Base-by-base conservation (phyloP, 371 early-diverging fungal species). In the Mortierella sp. region DNA sequence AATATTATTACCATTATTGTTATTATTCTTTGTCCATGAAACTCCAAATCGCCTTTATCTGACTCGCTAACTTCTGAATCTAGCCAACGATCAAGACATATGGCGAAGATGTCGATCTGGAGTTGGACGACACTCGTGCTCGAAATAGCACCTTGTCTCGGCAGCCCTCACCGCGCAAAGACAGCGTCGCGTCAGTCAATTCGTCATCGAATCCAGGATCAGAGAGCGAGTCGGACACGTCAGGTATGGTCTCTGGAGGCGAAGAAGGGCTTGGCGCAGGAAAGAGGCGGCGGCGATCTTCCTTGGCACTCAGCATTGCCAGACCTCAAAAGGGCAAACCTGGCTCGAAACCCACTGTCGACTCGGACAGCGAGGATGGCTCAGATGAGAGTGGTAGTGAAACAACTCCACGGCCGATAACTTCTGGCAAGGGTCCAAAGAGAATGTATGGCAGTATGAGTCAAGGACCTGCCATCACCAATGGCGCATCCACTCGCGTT, bases 61-160 rank as follows among this genome's bases (percentile, higher is more conserved):
- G 49, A 49, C 28, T 14, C 5, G 26, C 1, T n/a, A n/a, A 2
- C 44, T 47, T 31, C 5, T 68, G 43, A 60, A 39, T 50, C 15
- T 79, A 91, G 86, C 90, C 90, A 17, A 84, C 83, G 0, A 92
- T 92, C 51, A 90, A 89, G 52, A 90, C 84, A 6, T 90, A 85
- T 48, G 92, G 90, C 46, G 92, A 92, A 50, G 89, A 88, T 50
- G 85, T 90, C 31, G 89, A 89, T 67, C 60, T 90, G 79, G 89
- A 87, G 41, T 75, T 81, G 5, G 83, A 80, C 23, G 81, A 78
- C 24, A 80, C 61, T 14, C 56, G 47, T 12, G 39, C 64, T 34
- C 7, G 37, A 9, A 56, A 66, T 26, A 58, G 23, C 66, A 58
- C 42, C 44, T 65, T 28, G 15, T 64, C 30, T 31, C 43, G 41